Conservation (phyloP, 2,329 filamentous ascomycete genomes). For the Geosmithia morbida region DNA sequence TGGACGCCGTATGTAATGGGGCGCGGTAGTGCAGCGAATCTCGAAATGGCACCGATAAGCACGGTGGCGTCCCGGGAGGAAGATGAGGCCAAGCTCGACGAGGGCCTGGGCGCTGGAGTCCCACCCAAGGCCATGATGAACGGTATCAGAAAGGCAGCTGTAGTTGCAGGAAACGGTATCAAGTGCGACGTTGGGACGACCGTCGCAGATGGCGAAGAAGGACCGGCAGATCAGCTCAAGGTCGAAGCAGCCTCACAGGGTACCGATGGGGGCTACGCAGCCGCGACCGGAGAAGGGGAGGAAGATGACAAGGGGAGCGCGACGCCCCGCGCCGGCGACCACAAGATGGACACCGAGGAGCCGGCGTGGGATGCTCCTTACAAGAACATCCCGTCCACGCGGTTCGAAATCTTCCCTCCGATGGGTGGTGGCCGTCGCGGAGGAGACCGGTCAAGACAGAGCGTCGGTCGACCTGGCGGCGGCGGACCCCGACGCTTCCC, state of each 20-base stretch:
- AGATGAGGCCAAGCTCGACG: slow-evolving; percentile 32
- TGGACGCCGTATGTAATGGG: slow-evolving; percentile 99
- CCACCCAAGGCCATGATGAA: slow-evolving; percentile 9
- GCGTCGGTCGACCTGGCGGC: slow-evolving; percentile 20
- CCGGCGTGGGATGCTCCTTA: slow-evolving; percentile 32
- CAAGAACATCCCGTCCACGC: slow-evolving; percentile 46
- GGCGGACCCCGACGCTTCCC: slow-evolving; percentile 7
- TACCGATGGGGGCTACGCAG: no score
- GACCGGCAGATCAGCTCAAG: slow-evolving; percentile 3
- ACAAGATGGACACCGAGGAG: slow-evolving; percentile 8
- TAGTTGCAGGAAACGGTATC: neutral
- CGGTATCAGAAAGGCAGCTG: slow-evolving; percentile 4
- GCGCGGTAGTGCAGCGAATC: slow-evolving; percentile 64
- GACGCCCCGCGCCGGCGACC: slow-evolving; percentile 1
- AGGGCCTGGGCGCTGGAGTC: slow-evolving; percentile 6
- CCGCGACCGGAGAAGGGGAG: neutral
- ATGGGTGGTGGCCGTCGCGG: slow-evolving; percentile 31
- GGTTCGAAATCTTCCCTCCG: slow-evolving; percentile 69
- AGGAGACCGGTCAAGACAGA: slow-evolving; percentile 27
- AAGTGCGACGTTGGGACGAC: neutral
- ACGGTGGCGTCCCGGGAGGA: slow-evolving; percentile 81
- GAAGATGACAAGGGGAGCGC: slow-evolving; percentile 18
- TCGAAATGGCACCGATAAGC: slow-evolving; percentile 68
- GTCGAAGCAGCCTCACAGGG: slow-evolving; percentile 12
- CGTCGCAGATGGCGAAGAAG: neutral